Conservation (phyloP, 768 basidiomycete species). For the Neoboletus brunneissimus region DNA sequence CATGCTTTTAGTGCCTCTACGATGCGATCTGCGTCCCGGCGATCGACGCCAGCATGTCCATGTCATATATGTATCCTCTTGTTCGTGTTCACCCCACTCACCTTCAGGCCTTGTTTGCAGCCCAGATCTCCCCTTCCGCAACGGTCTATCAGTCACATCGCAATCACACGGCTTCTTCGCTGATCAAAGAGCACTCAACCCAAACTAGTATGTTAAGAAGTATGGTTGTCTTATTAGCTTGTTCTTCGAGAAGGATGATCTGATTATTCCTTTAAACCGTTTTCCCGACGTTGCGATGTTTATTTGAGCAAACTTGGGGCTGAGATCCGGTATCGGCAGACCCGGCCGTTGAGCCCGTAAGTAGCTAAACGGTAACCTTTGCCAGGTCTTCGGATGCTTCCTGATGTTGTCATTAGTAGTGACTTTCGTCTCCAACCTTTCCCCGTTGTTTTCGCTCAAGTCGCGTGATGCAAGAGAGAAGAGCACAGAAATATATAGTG, state of each 20-base stretch:
- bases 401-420: slow-evolving; percentile 10
- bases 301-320: not conserved
- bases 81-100: not conserved
- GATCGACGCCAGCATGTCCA: slow-evolving; percentile 14
- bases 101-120: not conserved
- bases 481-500: slow-evolving; percentile 25
- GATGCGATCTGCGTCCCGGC: slow-evolving; percentile 10
- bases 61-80: not conserved
- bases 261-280: slow-evolving; percentile 12
- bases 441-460: slow-evolving; percentile 25
- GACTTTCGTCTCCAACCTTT: slow-evolving; percentile 15
- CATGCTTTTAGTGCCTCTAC: not conserved
- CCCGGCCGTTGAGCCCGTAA: slow-evolving; percentile 11
- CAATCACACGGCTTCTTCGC: slow-evolving; percentile 18
- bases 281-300: slow-evolving; percentile 7
- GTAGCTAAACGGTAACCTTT: slow-evolving; percentile 20
- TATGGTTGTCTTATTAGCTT: slow-evolving; percentile 18
- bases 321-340: slow-evolving; percentile 10
- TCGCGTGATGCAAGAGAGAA: slow-evolving; percentile 29
- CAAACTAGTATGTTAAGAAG: slow-evolving; percentile 22
- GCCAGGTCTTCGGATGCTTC: slow-evolving; percentile 7
- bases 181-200: slow-evolving; percentile 22
- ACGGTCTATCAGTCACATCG: not conserved
- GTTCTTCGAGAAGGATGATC: slow-evolving; percentile 12
- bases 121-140: not conserved